Base-by-base conservation (phyloP, 768 basidiomycete species). In the Holtermannia corniformis region DNA sequence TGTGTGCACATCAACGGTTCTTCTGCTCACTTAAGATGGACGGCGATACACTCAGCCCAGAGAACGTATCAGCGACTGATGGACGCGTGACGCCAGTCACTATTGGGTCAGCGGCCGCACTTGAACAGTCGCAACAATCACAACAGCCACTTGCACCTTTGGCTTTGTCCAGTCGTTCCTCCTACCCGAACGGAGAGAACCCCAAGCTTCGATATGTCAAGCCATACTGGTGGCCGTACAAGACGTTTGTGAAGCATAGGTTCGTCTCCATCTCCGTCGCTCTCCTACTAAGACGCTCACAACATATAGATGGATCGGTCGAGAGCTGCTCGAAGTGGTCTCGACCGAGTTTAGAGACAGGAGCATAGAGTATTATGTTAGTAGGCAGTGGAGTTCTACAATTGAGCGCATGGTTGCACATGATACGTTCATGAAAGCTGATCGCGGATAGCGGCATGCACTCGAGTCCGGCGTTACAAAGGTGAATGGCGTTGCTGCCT, bases 401-500 rank as follows among this genome's bases (percentile, higher is more conserved):
- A n/a, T n/a, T n/a, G n/a, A n/a, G n/a, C n/a, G n/a, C n/a, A n/a
- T n/a, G n/a, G n/a, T n/a, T n/a, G n/a, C n/a, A n/a, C n/a, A n/a
- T 80, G 22, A 7, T 44, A 16, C 19, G 10, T 27, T 47, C 22
- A 10, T 20, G 28, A 16, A 32, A 27, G 13, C 46, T 11, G 13
- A 21, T 11, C 24, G n/a, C 24, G 4, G 16, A 26, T 52, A 84
- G 82, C 72, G 78, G 59, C 83, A 82, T 57, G 83, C 83, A 0
- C 74, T 95, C n/a, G 82, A 89, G 61, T 86, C 89, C 2, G 93
- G 93, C 1, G 87, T 93, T n/a, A 92, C 90, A 7, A 89, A 87
- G 5, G 80, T 99, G 53, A 96, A 99, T 64, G 91, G 90, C n/a
- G 79, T 81, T 46, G 75, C 82, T n/a, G 90, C 89, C 2, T 78